These are phyloP conservation scores for Leccinum variicolor DNA, from an alignment of 768 basidiomycete species.

Conservation along the genomic window DNA sequence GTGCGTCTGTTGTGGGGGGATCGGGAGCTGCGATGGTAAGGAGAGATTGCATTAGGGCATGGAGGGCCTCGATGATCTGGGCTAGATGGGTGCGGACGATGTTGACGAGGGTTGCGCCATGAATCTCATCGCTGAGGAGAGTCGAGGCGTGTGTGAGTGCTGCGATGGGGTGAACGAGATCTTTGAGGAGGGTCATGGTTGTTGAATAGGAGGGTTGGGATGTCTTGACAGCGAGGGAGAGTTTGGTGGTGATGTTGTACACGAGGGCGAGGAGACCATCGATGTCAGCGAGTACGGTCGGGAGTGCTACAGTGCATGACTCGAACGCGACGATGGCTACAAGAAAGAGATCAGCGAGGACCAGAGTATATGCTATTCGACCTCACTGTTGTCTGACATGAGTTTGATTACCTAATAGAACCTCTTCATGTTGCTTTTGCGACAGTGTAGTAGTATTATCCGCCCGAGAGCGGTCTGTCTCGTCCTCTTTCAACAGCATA, in stretches of 20 bases:
- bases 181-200: slow-evolving; percentile 48
- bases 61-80: slow-evolving; percentile 44
- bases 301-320: slow-evolving; percentile 18
- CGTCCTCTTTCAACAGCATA: background rate
- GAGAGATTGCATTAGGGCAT: slow-evolving; percentile 43
- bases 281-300: slow-evolving; percentile 52
- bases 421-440: background rate
- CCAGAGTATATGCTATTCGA: background rate
- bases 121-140: slow-evolving; percentile 37
- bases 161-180: slow-evolving; percentile 47
- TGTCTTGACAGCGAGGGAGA: slow-evolving; percentile 62
- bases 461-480: slow-evolving; percentile 2
- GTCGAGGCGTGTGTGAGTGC: slow-evolving; percentile 49
- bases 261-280: slow-evolving; percentile 56
- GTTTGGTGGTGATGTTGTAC: slow-evolving; percentile 54
- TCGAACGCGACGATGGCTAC: no score
- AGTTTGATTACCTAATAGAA: slow-evolving; percentile 20
- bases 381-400: slow-evolving; percentile 32
- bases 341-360: background rate
- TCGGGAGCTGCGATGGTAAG: slow-evolving; percentile 31
- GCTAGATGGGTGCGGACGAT: slow-evolving; percentile 40
- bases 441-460: background rate
- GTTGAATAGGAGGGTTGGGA: slow-evolving; percentile 50
- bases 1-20: slow-evolving; percentile 8
- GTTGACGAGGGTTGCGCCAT: slow-evolving; percentile 46